Evolutionary conservation across 2,329 filamentous ascomycete species (phyloP).

Genomic region (Nakataea oryzae): DNA sequence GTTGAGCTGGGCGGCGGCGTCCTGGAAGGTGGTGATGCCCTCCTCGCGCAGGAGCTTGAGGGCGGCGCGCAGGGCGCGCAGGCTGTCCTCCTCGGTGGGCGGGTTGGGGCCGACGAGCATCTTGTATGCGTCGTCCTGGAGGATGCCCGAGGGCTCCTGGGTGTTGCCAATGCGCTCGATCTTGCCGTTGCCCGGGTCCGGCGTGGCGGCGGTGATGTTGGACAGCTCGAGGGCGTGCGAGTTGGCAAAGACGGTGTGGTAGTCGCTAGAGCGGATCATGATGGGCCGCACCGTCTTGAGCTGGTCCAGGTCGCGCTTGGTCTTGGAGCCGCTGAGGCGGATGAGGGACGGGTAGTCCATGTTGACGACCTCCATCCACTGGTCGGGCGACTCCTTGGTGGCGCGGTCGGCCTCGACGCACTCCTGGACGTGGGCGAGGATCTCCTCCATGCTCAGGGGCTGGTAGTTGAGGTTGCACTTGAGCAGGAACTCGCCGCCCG

Average conservation of each 20-base stretch:
- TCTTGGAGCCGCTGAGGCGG: neutral
- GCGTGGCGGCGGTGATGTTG: neutral
- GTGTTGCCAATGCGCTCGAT: neutral
- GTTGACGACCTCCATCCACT: neutral
- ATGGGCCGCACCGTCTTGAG: neutral
- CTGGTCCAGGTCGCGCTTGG: neutral
- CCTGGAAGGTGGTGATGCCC: slow-evolving; percentile 1
- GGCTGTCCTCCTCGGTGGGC: neutral
- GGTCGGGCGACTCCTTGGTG: neutral
- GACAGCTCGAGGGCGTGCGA: neutral
- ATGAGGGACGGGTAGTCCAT: neutral
- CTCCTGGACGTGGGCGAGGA: neutral
- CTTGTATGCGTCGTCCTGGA: neutral
- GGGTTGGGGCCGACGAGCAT: neutral
- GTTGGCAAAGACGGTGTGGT: neutral
- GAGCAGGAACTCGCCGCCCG: neutral
- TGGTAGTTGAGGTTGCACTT: slow-evolving; percentile 2
- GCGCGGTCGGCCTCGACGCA: neutral
- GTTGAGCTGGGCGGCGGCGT: neutral
- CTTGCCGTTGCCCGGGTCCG: neutral
- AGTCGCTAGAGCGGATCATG: neutral
- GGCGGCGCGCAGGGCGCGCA: neutral
- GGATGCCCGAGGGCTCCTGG: neutral
- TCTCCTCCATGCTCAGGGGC: neutral
- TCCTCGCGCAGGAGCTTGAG: slow-evolving; percentile 1